Base-by-base conservation (phyloP, 169 alveolate genomes). In the Eimeria falciformis region DNA sequence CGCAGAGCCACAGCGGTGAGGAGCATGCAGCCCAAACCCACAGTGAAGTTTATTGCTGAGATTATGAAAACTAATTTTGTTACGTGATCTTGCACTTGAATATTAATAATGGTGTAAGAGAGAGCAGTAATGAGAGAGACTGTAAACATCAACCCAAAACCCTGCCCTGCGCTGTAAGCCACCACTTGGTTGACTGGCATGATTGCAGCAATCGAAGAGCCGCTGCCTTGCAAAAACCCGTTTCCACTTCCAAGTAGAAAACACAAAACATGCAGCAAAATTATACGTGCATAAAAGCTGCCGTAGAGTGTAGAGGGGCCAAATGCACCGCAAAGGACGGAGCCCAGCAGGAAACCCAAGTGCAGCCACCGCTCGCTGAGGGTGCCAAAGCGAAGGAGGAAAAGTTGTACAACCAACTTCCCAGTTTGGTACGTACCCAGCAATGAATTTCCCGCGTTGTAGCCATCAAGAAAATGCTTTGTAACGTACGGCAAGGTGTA, bases 181-280 rank as follows among this genome's bases (percentile, higher is more conserved):
- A 33, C 83, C 27, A 73, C 58, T n/a, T 73, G 83, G 18, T 86
- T 86, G 37, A 33, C 45, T n/a, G 92, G 92, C 50, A 86, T 56
- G 0, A 62, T 7, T 21, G 69, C 71, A 0, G 77, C 71, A 25
- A 47, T 50, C 14, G 92, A 62, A 75, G n/a, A 86, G 73, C 92
- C 92, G 33, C 66, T 62, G 27, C 92, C 92, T 43, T 86, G 92
- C 14, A 86, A 71, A 12, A 69, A n/a, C 0, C 92, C 92, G 14
- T 55, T 66, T 3, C 66, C 83, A 27, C 33, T 53, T 0, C 92
- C 92, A 11, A 66, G 75, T 23, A 86, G 3, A 29, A 86, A 50
- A 73, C 92, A 86, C 29, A 68, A 5, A 1, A 50, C 6, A 27
- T 86, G 92, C 40, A 86, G 33, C 37, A 50, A 23, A 25, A 58